Evolutionary conservation across 2,329 filamentous ascomycete species (phyloP).

Genomic region (Cercospora sojina): DNA sequence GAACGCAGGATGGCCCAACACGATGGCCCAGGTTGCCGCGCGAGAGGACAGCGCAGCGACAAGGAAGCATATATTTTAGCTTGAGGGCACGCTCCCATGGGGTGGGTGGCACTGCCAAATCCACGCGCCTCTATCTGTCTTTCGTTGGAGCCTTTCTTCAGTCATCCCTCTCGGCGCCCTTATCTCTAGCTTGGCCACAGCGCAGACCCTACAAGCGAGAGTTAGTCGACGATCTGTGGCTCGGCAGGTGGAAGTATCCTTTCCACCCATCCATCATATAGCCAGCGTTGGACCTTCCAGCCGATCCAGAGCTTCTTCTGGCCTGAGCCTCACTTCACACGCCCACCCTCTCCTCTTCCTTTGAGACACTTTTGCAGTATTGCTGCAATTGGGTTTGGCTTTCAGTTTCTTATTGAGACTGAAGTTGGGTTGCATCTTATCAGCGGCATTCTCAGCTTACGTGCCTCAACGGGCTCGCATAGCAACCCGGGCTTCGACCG

Average conservation of each 20-base stretch:
- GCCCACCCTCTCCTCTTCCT: neutral
- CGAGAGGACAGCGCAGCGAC: neutral
- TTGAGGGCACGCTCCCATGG: neutral
- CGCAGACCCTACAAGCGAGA: conserved; percentile 2
- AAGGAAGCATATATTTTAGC: conserved; percentile 1
- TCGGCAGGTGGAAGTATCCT: conserved; percentile 3
- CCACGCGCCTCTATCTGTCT: neutral
- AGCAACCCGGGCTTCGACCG: neutral
- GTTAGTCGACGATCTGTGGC: conserved; percentile 2
- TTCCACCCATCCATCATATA: conserved; percentile 6
- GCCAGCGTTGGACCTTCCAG: neutral
- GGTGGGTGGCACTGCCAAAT: neutral
- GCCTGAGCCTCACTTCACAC: neutral
- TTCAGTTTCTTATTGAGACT: neutral
- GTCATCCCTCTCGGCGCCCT: conserved; percentile 1
- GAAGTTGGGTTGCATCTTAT: neutral
- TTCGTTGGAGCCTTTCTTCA: neutral
- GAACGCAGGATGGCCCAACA: neutral
- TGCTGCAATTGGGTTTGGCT: neutral
- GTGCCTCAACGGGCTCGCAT: conserved; percentile 1
- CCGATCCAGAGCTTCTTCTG: conserved; percentile 1
- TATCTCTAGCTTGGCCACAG: conserved; percentile 9
- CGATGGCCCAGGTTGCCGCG: neutral
- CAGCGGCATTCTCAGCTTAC: neutral
- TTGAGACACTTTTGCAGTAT: neutral